phyloP scores from a whole-genome alignment of 1,284 basidiomycete genomes.

The Marasmius oreades region DNA sequence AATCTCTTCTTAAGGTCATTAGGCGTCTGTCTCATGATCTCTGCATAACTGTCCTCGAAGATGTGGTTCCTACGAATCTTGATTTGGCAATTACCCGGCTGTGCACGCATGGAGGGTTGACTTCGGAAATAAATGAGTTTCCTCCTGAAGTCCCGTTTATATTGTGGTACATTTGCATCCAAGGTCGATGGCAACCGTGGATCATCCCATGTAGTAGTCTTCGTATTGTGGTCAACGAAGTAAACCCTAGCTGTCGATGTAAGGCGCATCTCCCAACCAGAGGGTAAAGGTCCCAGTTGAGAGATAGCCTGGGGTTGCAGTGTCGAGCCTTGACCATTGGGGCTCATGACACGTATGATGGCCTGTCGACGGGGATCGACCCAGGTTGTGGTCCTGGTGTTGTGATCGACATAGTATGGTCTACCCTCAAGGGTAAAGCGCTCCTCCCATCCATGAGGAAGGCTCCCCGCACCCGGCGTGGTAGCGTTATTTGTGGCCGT shows the following conservation, averaged over 20 bases:
- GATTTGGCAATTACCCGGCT: conserved; percentile 92
- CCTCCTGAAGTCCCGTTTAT: conserved; percentile 94
- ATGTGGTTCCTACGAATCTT: conserved; percentile 92
- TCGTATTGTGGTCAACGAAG: conserved; percentile 95
- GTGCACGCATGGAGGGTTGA: conserved; percentile 86
- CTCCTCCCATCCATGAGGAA: conserved; percentile 95
- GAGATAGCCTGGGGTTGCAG: conserved; percentile 86
- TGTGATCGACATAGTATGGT: conserved; percentile 94
- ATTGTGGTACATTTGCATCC: conserved; percentile 91
- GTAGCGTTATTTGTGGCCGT: conserved; percentile 59
- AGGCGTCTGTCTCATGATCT: conserved; percentile 94
- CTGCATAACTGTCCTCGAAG: conserved; percentile 93
- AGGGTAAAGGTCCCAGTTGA: conserved; percentile 88
- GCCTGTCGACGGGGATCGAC: conserved; percentile 91
- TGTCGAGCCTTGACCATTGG: conserved; percentile 77
- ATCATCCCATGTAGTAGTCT: conserved; percentile 99
- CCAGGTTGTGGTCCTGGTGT: conserved; percentile 94
- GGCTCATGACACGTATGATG: conserved; percentile 86
- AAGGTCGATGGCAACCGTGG: conserved; percentile 81
- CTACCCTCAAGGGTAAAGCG: conserved; percentile 92
- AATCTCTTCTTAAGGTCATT: conserved; percentile 93
- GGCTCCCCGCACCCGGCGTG: conserved; percentile 74
- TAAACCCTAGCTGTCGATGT: conserved; percentile 93
- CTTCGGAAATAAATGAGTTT: conserved; percentile 97
- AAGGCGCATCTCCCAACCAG: conserved; percentile 97